phyloP scores from a whole-genome alignment of 495 filamentous ascomycete genomes.

The Penicillium simplicissimum region DNA sequence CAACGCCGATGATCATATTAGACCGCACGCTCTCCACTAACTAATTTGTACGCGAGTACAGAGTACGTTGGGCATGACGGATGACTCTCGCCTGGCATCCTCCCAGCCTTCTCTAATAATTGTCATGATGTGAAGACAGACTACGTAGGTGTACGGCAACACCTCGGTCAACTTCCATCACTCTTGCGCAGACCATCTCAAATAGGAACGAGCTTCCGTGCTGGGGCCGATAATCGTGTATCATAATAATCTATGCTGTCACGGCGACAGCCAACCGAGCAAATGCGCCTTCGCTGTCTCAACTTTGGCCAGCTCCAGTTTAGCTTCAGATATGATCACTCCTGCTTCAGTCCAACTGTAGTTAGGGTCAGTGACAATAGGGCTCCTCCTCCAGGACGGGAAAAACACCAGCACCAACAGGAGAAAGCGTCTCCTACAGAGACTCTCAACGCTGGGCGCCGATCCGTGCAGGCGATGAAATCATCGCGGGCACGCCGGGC shows the following conservation, averaged over 20 bases:
- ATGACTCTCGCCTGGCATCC: background rate
- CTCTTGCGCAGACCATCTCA: background rate
- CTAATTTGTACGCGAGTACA: background rate
- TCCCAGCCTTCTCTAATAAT: background rate
- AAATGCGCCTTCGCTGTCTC: background rate
- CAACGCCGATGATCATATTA: background rate
- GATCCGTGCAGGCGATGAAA: slow-evolving; percentile 23
- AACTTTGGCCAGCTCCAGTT: no score
- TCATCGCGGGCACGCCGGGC: slow-evolving; percentile 22
- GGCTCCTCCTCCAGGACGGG: background rate
- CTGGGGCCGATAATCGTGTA: background rate
- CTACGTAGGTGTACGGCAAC: background rate
- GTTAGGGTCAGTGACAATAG: no score
- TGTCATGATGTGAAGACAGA: background rate
- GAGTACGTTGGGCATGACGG: background rate
- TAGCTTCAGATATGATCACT: background rate
- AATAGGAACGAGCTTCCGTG: slow-evolving; percentile 4
- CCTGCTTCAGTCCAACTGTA: background rate
- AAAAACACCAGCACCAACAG: background rate
- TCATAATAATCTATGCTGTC: background rate
- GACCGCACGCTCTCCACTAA: background rate
- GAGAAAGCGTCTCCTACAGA: background rate
- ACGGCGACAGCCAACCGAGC: background rate
- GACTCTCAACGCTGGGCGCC: slow-evolving; percentile 3
- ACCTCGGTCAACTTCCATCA: slow-evolving; percentile 13